Evolutionary conservation across 2,329 filamentous ascomycete genomes (phyloP).

Genomic region (Alternaria sp.): DNA sequence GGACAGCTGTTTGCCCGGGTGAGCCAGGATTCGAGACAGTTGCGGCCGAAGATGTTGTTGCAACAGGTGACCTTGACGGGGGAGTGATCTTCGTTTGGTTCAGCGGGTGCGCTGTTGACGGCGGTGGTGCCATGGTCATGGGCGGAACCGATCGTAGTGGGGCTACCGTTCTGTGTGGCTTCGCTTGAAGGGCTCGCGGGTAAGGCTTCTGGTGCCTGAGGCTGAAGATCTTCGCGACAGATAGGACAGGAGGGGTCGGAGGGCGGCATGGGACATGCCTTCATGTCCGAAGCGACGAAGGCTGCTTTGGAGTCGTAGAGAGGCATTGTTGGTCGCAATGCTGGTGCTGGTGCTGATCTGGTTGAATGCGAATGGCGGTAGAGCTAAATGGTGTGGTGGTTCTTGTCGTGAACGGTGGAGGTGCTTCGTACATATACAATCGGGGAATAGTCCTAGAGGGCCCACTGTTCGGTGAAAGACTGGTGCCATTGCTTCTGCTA

Average conservation of each 20-base stretch:
- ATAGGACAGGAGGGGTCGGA: neutral
- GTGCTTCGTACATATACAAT: neutral
- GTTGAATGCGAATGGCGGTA: neutral
- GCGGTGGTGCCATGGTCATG: neutral
- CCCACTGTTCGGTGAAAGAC: neutral
- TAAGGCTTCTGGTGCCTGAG: neutral
- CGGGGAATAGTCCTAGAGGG: no score
- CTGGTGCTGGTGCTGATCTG: neutral
- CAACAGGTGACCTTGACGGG: neutral
- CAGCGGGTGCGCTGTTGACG: no score
- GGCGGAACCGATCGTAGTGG: neutral
- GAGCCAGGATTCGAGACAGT: neutral
- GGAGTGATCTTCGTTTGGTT: neutral
- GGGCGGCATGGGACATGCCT: neutral
- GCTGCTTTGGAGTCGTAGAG: neutral
- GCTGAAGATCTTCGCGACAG: neutral
- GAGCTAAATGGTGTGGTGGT: neutral
- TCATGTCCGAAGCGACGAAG: neutral
- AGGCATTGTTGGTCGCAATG: neutral
- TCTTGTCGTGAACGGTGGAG: neutral
- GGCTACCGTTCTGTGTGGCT: rapidly evolving
- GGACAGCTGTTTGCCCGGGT: neutral
- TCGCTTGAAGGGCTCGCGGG: neutral
- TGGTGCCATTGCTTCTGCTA: neutral
- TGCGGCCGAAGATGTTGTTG: neutral